Conservation (phyloP, 805 yeast species). For the Zygotorulaspora danielsina region DNA sequence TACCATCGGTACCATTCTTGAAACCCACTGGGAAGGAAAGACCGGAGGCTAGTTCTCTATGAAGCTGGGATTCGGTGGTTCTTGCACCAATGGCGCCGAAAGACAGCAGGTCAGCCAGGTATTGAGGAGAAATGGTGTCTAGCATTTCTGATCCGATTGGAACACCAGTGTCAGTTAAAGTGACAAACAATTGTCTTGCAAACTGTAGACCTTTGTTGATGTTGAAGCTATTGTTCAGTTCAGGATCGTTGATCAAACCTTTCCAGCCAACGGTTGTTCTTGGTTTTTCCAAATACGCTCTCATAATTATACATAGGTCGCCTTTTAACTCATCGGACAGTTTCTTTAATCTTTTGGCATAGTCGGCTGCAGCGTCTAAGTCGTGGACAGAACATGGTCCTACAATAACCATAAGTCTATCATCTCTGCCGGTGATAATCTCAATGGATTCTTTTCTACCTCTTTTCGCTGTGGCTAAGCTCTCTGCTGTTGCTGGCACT, state of each 20-base stretch:
- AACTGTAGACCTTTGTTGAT: constrained; percentile 91
- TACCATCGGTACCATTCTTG: constrained; percentile 98
- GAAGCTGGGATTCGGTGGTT: constrained; percentile 97
- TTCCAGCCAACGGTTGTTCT: constrained; percentile 99
- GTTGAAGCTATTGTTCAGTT: constrained; percentile 84
- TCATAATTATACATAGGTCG: constrained; percentile 85
- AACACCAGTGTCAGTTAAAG: constrained; percentile 70
- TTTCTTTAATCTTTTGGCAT: constrained; percentile 64
- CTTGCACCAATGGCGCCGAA: constrained; percentile 99
- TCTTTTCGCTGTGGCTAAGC: constrained; percentile 58
- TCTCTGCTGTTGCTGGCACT: constrained; percentile 56
- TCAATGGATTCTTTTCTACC: constrained; percentile 79
- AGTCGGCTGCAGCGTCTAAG: constrained; percentile 81
- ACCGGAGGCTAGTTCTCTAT: constrained; percentile 96
- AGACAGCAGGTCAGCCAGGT: constrained; percentile 80
- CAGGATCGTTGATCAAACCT: constrained; percentile 96
- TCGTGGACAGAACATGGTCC: constrained; percentile 99
- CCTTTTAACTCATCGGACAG: constrained; percentile 65
- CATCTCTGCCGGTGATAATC: constrained; percentile 71
- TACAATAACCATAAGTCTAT: constrained; percentile 79
- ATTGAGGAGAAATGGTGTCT: constrained; percentile 97
- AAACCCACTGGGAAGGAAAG: constrained; percentile 98
- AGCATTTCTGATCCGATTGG: constrained; percentile 98
- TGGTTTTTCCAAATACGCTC: constrained; percentile 97
- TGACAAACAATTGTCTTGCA: constrained; percentile 78